phyloP scores from a whole-genome alignment of 371 early-diverging fungal genomes.

The Apophysomyces trapeziformis region DNA sequence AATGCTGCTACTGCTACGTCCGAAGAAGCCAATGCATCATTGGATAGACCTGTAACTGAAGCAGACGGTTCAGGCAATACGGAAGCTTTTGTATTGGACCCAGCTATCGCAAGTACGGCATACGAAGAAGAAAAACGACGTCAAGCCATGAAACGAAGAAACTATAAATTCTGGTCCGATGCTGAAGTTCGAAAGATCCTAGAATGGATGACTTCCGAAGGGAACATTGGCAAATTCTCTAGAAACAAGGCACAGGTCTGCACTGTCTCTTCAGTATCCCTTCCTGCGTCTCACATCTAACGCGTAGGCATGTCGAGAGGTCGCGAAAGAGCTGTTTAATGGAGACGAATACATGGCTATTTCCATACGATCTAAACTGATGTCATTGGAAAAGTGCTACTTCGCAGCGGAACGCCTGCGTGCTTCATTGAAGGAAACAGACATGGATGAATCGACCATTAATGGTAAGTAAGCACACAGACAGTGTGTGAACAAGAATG shows the following conservation, averaged over 20 bases:
- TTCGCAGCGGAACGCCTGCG: constrained; percentile 1
- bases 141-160: neutral
- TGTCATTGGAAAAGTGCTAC: neutral
- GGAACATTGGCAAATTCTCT: neutral
- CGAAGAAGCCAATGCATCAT: neutral
- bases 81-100: neutral
- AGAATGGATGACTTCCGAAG: constrained; percentile 7
- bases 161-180: constrained; percentile 10
- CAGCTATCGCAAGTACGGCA: neutral
- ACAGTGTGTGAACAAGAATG: neutral
- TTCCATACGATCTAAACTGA: constrained; percentile 1
- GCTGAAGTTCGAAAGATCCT: constrained; percentile 2
- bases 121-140: neutral
- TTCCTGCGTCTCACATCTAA: neutral
- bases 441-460: neutral
- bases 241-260: constrained; percentile 4
- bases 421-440: neutral
- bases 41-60: neutral
- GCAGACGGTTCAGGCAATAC: neutral
- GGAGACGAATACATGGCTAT: constrained; percentile 9
- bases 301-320: neutral
- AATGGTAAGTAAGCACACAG: neutral
- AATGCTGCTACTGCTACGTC: neutral
- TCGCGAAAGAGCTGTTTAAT: constrained; percentile 1
- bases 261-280: neutral